A percentile compares a stretch with the other conserved stretches of the same genome.
Conservation (phyloP, 2,329 filamentous ascomycete species). For the Alternaria consortialis region DNA sequence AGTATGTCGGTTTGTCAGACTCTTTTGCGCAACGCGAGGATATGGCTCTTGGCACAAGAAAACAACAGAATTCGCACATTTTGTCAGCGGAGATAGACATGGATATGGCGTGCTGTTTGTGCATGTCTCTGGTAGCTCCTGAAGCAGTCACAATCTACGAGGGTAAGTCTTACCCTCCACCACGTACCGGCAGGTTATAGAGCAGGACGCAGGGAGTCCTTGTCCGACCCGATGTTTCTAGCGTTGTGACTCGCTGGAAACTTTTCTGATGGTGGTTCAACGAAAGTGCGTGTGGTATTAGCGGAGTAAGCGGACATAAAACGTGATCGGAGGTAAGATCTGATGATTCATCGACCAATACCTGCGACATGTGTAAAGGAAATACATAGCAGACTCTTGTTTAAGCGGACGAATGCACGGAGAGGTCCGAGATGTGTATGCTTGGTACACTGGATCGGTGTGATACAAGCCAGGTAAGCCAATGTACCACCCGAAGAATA, state of each 20-base stretch:
- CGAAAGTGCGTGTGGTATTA: neutral
- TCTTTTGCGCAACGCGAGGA: neutral
- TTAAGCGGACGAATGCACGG: neutral
- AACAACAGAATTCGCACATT: neutral
- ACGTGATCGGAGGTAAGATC: conserved; percentile 2
- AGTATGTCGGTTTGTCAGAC: conserved; percentile 5
- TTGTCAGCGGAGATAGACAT: neutral
- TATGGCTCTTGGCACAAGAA: neutral
- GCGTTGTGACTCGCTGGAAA: neutral
- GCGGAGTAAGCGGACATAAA: conserved; percentile 16
- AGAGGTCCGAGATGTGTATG: neutral
- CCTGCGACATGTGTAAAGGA: neutral
- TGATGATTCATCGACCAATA: neutral
- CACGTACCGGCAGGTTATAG: neutral
- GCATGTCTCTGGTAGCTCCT: neutral
- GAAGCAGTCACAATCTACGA: neutral
- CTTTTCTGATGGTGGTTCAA: neutral
- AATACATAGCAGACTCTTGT: neutral
- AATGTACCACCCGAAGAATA: neutral
- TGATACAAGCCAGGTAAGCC: neutral
- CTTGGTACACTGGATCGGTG: neutral
- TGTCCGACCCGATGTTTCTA: neutral
- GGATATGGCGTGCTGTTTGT: neutral
- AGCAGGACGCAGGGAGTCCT: neutral
- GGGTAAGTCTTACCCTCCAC: neutral